Base-by-base conservation (phyloP, 352 stramenopile species). In the Thraustotheca clavata region DNA sequence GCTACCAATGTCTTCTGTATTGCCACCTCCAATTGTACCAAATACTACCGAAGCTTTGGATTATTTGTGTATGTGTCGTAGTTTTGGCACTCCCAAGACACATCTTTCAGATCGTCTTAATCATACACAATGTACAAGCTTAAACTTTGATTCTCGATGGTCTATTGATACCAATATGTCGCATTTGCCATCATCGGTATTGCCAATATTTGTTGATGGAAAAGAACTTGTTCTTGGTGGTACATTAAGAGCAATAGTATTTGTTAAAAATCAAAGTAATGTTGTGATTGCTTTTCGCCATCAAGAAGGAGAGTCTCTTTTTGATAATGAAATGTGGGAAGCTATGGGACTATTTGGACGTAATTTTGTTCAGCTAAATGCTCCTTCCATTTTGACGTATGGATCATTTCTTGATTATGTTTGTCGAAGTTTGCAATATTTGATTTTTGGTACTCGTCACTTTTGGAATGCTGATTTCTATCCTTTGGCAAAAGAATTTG, bases 281-380 rank as follows among this genome's bases (percentile, higher is more conserved):
- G 35, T 49, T 16, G 57, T 65, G 36, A n/a, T 65, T 16, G 57
- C 57, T 20, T 65, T 65, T 40, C 57, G 57, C 4, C 57, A 65
- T 33, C 57, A 65, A 54, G 57, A 65, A 40, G 57, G 57, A 29
- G 57, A 65, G 5, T 18, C 16, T 2, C 20, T 65, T 7, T 20
- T 38, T 1, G 57, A 65, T 34, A 40, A n/a, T 20, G 57, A 65
- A 3, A 55, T 65, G 36, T 65, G 57, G 57, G 57, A 65, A 55
- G 57, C 57, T 31, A 65, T 65, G 57, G 57, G 35, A 7, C n/a
- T 65, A 18, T 65, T 32, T 47, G 57, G 57, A 3, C 57, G 57
- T 20, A 54, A 65, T 22, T 65, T 55, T 38, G 38, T 54, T 22
- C 38, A 55, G 38, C 11, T 65, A 18, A 24, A 33, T 20, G 38